phyloP scores from a whole-genome alignment of 768 basidiomycete genomes.

The Boletellus ananiceps region DNA sequence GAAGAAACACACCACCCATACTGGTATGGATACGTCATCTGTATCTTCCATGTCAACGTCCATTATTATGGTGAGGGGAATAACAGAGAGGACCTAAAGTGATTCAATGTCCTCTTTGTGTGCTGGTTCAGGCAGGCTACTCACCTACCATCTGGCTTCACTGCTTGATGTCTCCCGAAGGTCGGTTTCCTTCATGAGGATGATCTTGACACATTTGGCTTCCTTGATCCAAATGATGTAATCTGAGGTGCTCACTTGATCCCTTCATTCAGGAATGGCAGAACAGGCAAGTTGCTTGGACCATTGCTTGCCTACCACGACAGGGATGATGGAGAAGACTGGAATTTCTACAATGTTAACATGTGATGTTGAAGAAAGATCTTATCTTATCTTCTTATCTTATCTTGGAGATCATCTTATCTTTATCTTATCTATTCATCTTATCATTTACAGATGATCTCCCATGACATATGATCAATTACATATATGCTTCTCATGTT shows the following conservation, averaged over 20 bases:
- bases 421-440: too few relatives aligned
- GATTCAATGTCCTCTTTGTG: conserved; percentile 2
- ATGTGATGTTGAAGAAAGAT: too few relatives aligned
- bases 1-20: too few relatives aligned
- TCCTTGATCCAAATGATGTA: not conserved
- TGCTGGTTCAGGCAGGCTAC: not conserved
- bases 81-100: too few relatives aligned
- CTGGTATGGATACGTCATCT: not conserved
- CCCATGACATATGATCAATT: too few relatives aligned
- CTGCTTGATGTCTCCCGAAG: not conserved
- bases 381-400: too few relatives aligned
- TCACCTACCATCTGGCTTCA: not conserved
- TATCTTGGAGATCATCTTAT: too few relatives aligned
- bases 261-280: not conserved
- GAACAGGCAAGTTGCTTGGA: not conserved
- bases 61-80: too few relatives aligned
- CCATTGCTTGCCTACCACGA: not conserved
- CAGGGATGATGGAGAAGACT: conserved; percentile 17
- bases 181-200: not conserved
- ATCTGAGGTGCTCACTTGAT: not conserved
- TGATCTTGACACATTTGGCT: not conserved
- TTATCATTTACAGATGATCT: too few relatives aligned
- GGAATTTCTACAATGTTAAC: conserved; percentile 29
- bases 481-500: too few relatives aligned
- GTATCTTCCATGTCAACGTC: conserved; percentile 10